Base-by-base conservation (phyloP, 805 yeast species). In the Kockiozyma suomiensis region DNA sequence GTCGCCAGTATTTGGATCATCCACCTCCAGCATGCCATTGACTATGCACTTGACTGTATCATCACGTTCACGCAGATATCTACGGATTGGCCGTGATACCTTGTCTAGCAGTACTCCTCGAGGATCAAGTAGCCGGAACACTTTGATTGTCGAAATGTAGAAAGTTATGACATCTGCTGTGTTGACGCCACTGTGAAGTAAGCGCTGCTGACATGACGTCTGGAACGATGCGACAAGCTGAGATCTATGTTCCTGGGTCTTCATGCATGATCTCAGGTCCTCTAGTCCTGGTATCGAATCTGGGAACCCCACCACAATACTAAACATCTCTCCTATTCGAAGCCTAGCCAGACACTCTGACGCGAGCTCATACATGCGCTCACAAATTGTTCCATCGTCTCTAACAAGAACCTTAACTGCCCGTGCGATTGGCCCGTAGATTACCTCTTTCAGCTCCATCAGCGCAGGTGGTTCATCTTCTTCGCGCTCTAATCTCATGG, bases 121-220 rank as follows among this genome's bases (percentile, higher is more conserved):
- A 5, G 96, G 96, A 68, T 93, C 98, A n/a, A 94, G 76, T 0
- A 85, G 74, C 28, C 86, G 71, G 60, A 93, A 90, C 0, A 91
- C 79, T 64, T 83, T 79, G 47, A 92, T 86, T 0, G 92, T 83
- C 15, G 84, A 82, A 3, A 88, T 84, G 69, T 89, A 93, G 54
- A 81, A 82, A 1, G 82, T 74, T 26, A 93, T 81, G 6, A 90
- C 84, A 52, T 85, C 89, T 3, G 80, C 79, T 0, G 98, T 93
- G 66, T 87, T 84, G 1, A 87, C 81, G 21, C 97, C 96, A 2
- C 96, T 87, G 68, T 90, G 94, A 21, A 92, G 75, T 10, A 91
- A 70, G 35, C 80, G 71, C 45, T 49, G 45, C 23, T 50, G 58
- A 56, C 87, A 82, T 1, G 74, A 67, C 0, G 67, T 61, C 6